These are phyloP conservation scores for Gossypium lobatum DNA, from an alignment of 441 rosid genomes.

Conservation along the genomic window DNA sequence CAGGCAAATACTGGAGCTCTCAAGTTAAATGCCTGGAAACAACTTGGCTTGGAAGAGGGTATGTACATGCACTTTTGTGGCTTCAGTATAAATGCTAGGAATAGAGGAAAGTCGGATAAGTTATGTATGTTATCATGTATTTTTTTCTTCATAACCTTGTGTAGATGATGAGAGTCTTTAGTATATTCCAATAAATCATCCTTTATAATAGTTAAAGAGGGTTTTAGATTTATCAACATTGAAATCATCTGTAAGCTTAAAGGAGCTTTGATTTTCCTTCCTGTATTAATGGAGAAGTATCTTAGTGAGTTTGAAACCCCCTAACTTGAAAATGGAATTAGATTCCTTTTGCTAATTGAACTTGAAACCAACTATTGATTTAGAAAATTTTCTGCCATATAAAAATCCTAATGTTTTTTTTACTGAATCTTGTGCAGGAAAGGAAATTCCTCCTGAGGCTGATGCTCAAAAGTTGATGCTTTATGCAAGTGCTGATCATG, in stretches of 20 bases:
- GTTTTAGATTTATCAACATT: not conserved
- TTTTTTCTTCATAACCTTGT: not conserved
- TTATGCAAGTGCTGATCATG: constrained; percentile 67
- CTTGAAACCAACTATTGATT: not conserved
- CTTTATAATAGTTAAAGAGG: not conserved
- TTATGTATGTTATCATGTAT: not conserved
- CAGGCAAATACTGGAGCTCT: constrained; percentile 75
- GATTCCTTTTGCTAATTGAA: not conserved
- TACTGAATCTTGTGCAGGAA: constrained; percentile 40
- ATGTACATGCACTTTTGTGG: constrained; percentile 2
- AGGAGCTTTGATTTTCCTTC: not conserved
- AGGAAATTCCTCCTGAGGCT: constrained; percentile 59
- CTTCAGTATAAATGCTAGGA: not conserved
- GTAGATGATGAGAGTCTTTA: not conserved
- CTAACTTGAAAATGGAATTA: constrained; percentile 12
- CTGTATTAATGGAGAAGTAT: constrained; percentile 2
- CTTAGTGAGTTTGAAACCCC: constrained; percentile 7
- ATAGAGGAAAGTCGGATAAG: not conserved
- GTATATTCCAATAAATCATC: not conserved
- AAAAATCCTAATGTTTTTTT: not conserved
- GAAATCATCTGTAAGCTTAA: not conserved
- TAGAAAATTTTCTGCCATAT: constrained; percentile 8
- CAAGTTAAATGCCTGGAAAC: constrained; percentile 87
- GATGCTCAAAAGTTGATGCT: constrained; percentile 49
- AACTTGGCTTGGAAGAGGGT: constrained; percentile 90